Percentiles rank a stretch among this genome's conserved stretches.
Conservation (phyloP, 1,139 yeast genomes). For the Pichia sp. region DNA sequence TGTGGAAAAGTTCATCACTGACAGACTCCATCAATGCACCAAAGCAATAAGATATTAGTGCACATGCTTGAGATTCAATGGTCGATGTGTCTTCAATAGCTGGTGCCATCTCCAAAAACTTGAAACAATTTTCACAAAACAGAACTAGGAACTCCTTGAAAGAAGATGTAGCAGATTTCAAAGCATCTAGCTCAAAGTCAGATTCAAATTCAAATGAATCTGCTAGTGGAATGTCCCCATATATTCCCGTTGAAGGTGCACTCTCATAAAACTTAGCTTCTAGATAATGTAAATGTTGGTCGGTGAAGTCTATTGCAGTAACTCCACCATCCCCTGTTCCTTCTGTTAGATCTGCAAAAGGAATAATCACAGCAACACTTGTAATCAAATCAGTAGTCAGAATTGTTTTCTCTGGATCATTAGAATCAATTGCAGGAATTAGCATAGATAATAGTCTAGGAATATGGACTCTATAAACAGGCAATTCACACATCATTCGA, state of each 20-base stretch:
- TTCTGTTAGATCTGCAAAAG: slow-evolving; percentile 48
- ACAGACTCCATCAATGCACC: slow-evolving; percentile 63
- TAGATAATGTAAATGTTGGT: slow-evolving; percentile 50
- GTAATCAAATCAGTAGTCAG: slow-evolving; percentile 66
- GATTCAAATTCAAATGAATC: slow-evolving; percentile 31
- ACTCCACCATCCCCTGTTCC: slow-evolving; percentile 39
- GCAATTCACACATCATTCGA: slow-evolving; percentile 59
- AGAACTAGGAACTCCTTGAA: slow-evolving; percentile 56
- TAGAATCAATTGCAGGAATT: slow-evolving; percentile 81
- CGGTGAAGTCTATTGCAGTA: slow-evolving; percentile 68
- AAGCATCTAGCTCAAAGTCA: slow-evolving; percentile 46
- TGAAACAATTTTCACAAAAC: slow-evolving; percentile 54
- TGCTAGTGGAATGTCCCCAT: slow-evolving; percentile 19
- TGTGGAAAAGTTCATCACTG: slow-evolving; percentile 53
- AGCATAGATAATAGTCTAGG: slow-evolving; percentile 64
- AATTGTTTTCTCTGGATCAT: slow-evolving; percentile 71
- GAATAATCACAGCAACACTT: slow-evolving; percentile 64
- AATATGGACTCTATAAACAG: slow-evolving; percentile 68
- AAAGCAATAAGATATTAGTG: slow-evolving; percentile 55
- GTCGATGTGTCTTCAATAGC: slow-evolving; percentile 44
- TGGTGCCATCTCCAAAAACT: slow-evolving; percentile 70
- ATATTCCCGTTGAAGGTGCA: slow-evolving; percentile 21
- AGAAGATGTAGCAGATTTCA: slow-evolving; percentile 66
- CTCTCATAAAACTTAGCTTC: slow-evolving; percentile 33
- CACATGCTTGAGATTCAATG: slow-evolving; percentile 47